Conservation (phyloP, 2,329 filamentous ascomycete species). For the Gnomoniopsis smithogilvyi region DNA sequence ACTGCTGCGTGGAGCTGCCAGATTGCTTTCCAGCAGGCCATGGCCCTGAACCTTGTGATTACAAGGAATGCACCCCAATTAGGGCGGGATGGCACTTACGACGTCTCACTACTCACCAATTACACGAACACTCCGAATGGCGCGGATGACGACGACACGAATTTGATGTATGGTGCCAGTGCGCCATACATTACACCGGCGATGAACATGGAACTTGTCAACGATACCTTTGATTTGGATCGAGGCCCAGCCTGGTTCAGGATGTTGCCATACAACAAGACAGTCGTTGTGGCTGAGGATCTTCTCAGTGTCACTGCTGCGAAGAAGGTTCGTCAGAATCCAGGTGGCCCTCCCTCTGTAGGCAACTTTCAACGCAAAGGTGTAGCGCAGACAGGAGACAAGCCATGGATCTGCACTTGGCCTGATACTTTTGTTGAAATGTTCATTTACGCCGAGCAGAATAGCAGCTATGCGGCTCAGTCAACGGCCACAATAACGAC, state of each 20-base stretch:
- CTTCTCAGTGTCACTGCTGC: conserved; percentile 27
- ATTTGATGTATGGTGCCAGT: conserved; percentile 51
- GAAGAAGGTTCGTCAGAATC: conserved; percentile 23
- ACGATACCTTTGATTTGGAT: conserved; percentile 44
- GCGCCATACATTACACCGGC: conserved; percentile 42
- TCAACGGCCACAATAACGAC: conserved; percentile 18
- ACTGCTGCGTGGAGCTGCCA: conserved; percentile 63
- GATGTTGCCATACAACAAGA: conserved; percentile 52
- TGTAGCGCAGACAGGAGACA: conserved; percentile 43
- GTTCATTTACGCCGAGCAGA: conserved; percentile 55
- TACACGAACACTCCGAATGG: conserved; percentile 31
- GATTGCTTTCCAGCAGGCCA: conserved; percentile 43
- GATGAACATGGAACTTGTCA: conserved; percentile 43
- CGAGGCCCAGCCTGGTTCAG: conserved; percentile 54
- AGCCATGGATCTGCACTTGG: conserved; percentile 59
- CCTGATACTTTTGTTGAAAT: conserved; percentile 52
- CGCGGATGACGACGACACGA: conserved; percentile 17
- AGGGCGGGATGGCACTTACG: conserved; percentile 33
- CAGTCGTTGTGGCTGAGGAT: conserved; percentile 47
- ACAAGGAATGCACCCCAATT: conserved; percentile 24
- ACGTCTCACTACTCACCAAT: conserved; percentile 37
- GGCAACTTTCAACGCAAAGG: conserved; percentile 36
- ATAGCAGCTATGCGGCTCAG: conserved; percentile 34
- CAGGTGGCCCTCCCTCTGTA: conserved; percentile 3
- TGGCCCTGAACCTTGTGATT: conserved; percentile 37